phyloP scores from a whole-genome alignment of 1,139 yeast genomes.

The Yamadazyma dushanensis region DNA sequence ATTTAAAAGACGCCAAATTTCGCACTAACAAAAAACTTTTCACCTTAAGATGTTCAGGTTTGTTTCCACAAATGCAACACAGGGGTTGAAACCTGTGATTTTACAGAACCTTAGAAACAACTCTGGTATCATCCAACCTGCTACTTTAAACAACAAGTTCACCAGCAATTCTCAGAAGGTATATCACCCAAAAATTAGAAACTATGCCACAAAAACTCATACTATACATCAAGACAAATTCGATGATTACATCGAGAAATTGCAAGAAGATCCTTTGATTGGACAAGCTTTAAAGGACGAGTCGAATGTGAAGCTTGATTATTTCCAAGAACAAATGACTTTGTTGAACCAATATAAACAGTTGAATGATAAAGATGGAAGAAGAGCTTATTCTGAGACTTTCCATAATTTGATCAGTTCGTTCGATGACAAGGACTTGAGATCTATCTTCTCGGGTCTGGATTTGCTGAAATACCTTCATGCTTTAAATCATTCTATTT shows the following conservation, averaged over 20 bases:
- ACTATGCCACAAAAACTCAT: slow-evolving; percentile 2
- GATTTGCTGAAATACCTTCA: slow-evolving; percentile 30
- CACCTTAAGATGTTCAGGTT: slow-evolving; percentile 37
- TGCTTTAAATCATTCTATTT: slow-evolving; percentile 29
- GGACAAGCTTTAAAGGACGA: slow-evolving; percentile 23
- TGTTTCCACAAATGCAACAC: slow-evolving; percentile 37
- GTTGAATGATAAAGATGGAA: slow-evolving; percentile 18
- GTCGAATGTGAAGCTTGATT: slow-evolving; percentile 21
- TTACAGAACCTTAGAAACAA: slow-evolving; percentile 41
- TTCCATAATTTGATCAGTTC: slow-evolving; percentile 23
- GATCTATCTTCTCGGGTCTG: slow-evolving; percentile 22
- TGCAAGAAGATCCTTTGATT: slow-evolving; percentile 26
- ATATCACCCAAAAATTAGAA: slow-evolving; percentile 2
- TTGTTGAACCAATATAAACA: slow-evolving; percentile 24
- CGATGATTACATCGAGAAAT: slow-evolving; percentile 16
- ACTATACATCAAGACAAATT: slow-evolving; percentile 4
- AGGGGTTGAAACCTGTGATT: slow-evolving; percentile 39
- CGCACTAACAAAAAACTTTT: slow-evolving; percentile 4
- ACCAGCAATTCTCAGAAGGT: background rate
- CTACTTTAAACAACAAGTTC: slow-evolving; percentile 1
- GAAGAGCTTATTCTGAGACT: slow-evolving; percentile 22
- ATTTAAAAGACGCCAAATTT: slow-evolving; percentile 4
- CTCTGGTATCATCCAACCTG: slow-evolving; percentile 21
- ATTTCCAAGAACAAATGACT: slow-evolving; percentile 27
- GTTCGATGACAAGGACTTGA: slow-evolving; percentile 30